Evolutionary conservation across 2,329 filamentous ascomycete species (phyloP), one percentile per base, ranked within the genome.

Genomic region (Chaetomium sp.): DNA sequence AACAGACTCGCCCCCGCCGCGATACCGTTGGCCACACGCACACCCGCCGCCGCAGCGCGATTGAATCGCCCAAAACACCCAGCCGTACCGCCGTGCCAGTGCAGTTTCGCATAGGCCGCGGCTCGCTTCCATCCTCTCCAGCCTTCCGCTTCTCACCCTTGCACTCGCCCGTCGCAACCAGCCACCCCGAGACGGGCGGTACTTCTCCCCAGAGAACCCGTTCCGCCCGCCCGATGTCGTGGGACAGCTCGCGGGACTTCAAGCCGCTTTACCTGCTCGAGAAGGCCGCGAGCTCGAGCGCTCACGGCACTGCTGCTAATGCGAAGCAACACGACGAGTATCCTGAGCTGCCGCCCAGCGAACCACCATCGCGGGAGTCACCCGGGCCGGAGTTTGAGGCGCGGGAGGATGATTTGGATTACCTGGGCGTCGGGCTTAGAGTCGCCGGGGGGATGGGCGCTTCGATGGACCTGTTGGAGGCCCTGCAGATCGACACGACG

Each of bases 241-340:
- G 86, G 86, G 86, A 87, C 53, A 85, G 78, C 68, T 83, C 82
- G 21, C 85, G 85, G 62, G 92, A 95, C 73, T 89, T 93, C 72
- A 88, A 90, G 70, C 93, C 93, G 0, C 79, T 97, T 9, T 94
- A 91, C 76, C 87, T 97, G 25, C 86, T 96, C 7, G 91, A 96
- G 75, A 87, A 79, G 68, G 21, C 29, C 12, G 80, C 79, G 3
- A 78, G 81, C 9, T 68, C 72, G 4, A 65, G 57, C 23, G 68
- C 68, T 16, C 67, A 71, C 9, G 55, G 23, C 19, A 62, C 35
- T 25, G 64, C 35, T 19, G 65, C 67, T 2, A 63, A 47, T 47
- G 72, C 75, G 19, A 71, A 29, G 3, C 13, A 73, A 25, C 69
- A 75, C 29, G 73, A 81, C 50, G 72, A 78, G 3, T 75, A 87